Percentiles rank a stretch among this genome's conserved stretches.
phyloP scores from a whole-genome alignment of 116 monocot genomes.

The Papilionanthe hybrid region DNA sequence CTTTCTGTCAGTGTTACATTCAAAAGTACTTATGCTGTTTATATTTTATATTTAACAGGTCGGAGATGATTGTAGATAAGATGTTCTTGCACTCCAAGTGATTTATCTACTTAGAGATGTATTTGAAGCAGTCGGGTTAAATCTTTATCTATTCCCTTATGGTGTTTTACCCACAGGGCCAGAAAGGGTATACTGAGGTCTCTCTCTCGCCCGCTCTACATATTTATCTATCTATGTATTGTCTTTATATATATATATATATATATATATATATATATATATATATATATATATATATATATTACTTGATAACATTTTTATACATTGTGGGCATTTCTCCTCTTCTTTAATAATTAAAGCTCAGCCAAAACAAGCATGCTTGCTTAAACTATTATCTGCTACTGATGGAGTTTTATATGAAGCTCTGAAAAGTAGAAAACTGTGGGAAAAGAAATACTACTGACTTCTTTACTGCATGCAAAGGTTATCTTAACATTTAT shows the following conservation, averaged over 20 bases:
- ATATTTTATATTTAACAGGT: slow-evolving; percentile 45
- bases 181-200: slow-evolving; percentile 97
- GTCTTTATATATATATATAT: no score
- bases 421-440: not conserved
- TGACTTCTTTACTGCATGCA: not conserved
- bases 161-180: slow-evolving; percentile 94
- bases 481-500: not conserved
- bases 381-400: not conserved
- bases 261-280: no score
- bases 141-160: slow-evolving; percentile 95
- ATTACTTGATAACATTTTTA: not conserved
- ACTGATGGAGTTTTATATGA: not conserved
- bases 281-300: slow-evolving; percentile 6
- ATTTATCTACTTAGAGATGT: slow-evolving; percentile 84
- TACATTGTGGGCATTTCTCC: not conserved
- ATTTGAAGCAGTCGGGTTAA: slow-evolving; percentile 85
- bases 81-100: slow-evolving; percentile 98
- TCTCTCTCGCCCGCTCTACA: not conserved
- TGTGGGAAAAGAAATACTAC: not conserved
- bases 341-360: not conserved
- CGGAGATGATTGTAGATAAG: slow-evolving; percentile 99
- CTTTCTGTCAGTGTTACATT: not conserved
- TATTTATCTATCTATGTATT: not conserved
- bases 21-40: not conserved
- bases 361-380: not conserved